phyloP scores from a whole-genome alignment of 2,329 filamentous ascomycete genomes.

The Pyricularia grisea region DNA sequence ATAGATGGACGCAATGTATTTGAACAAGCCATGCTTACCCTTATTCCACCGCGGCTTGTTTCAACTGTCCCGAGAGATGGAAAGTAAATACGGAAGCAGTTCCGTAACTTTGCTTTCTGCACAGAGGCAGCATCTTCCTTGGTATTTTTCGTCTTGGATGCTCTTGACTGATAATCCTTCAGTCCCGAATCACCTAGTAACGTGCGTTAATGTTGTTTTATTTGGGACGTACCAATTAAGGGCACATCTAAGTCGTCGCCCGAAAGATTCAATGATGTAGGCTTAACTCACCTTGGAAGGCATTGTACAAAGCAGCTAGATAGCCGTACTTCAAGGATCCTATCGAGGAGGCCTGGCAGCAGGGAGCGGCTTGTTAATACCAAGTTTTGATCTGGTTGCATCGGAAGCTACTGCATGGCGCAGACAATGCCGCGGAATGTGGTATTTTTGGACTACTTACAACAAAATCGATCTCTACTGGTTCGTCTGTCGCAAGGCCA shows the following conservation, averaged over 20 bases:
- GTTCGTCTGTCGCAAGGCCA: constrained; percentile 43
- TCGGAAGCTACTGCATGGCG: background rate
- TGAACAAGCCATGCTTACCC: constrained; percentile 34
- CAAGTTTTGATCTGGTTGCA: background rate
- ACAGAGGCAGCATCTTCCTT: constrained; percentile 15
- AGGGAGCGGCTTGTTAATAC: background rate
- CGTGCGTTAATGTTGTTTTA: background rate
- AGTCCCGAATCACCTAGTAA: constrained; percentile 30
- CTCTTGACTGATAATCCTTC: constrained; percentile 33
- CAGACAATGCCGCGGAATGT: background rate
- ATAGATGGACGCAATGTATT: background rate
- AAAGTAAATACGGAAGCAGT: constrained; percentile 68
- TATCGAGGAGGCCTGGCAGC: constrained; percentile 62
- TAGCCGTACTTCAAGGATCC: constrained; percentile 65
- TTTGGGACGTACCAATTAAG: background rate
- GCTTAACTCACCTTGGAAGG: constrained; percentile 38
- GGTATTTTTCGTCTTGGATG: constrained; percentile 20
- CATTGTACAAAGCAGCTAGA: constrained; percentile 45
- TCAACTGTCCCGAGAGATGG: constrained; percentile 63
- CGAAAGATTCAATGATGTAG: background rate
- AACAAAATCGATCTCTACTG: constrained; percentile 64
- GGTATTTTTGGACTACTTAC: constrained; percentile 29
- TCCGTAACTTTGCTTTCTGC: constrained; percentile 20
- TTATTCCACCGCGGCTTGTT: constrained; percentile 51
- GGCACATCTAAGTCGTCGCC: background rate